These are phyloP conservation scores for Fremontodendron californicum DNA, from an alignment of 345 rosid genomes.

Conservation along the genomic window DNA sequence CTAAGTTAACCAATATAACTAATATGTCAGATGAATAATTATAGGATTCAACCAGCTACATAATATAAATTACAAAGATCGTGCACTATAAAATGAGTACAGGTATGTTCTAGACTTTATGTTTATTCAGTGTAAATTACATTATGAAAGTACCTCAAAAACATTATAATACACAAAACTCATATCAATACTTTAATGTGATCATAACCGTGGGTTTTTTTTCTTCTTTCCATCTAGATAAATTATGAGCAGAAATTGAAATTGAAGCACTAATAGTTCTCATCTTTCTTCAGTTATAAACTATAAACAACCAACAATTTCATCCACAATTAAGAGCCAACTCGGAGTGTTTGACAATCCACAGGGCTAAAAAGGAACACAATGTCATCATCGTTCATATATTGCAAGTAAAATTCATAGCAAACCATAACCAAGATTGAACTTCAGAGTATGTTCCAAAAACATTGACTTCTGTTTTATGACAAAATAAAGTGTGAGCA, in stretches of 20 bases:
- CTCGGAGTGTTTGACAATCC: neutral
- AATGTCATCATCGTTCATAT: neutral
- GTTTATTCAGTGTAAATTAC: neutral
- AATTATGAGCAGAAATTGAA: neutral
- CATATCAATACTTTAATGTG: neutral
- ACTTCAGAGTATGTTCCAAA: neutral
- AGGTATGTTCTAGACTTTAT: neutral
- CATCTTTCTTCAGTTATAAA: neutral
- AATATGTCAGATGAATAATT: neutral
- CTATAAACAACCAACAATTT: neutral
- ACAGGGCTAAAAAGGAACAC: neutral
- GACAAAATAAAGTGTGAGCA: neutral
- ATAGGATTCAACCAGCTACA: neutral
- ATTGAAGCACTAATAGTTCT: neutral
- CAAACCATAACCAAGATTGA: neutral
- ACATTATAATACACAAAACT: neutral
- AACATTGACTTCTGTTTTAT: neutral
- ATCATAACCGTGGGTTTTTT: neutral
- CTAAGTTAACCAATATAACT: neutral
- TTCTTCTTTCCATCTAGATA: neutral
- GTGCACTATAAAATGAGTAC: neutral
- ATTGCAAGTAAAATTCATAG: neutral
- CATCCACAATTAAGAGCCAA: neutral
- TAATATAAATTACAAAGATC: neutral
- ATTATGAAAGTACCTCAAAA: neutral